These are phyloP conservation scores for Sporothrix luriei DNA, from an alignment of 2,329 filamentous ascomycete genomes.

Conservation along the genomic window DNA sequence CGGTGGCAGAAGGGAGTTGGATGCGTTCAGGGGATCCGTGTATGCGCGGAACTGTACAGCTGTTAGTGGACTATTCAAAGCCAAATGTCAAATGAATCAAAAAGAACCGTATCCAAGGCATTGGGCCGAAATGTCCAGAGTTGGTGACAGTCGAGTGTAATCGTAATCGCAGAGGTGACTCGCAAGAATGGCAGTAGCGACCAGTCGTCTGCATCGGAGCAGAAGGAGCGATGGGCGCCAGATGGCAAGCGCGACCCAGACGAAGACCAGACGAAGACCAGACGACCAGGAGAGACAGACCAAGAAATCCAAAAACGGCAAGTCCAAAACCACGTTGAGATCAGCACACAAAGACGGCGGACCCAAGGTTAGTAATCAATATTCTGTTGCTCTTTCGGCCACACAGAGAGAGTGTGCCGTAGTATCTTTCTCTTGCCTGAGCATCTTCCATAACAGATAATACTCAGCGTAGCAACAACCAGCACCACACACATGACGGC, in stretches of 20 bases:
- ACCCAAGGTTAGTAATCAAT: not conserved
- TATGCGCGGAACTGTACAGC: slow-evolving; percentile 60
- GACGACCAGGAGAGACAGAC: slow-evolving; percentile 16
- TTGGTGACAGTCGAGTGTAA: not conserved
- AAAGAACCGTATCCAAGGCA: not conserved
- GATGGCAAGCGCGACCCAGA: not conserved
- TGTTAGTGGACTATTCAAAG: slow-evolving; percentile 24
- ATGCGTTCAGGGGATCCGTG: slow-evolving; percentile 57
- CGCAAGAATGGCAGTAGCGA: not conserved
- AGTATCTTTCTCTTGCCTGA: slow-evolving; percentile 10
- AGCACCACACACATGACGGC: no score
- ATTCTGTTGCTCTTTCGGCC: not conserved
- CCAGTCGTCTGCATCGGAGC: not conserved
- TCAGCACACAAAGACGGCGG: not conserved
- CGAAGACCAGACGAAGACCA: not conserved
- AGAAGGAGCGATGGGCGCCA: not conserved
- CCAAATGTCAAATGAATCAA: not conserved
- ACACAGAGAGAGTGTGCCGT: not conserved
- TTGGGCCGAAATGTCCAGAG: not conserved
- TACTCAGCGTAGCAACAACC: not conserved
- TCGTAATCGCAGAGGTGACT: slow-evolving; percentile 1
- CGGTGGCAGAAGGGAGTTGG: slow-evolving; percentile 57
- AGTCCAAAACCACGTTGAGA: not conserved
- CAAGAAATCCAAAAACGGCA: not conserved
- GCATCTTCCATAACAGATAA: not conserved